phyloP scores from a whole-genome alignment of 345 rosid species.

The Barbarea vulgaris region DNA sequence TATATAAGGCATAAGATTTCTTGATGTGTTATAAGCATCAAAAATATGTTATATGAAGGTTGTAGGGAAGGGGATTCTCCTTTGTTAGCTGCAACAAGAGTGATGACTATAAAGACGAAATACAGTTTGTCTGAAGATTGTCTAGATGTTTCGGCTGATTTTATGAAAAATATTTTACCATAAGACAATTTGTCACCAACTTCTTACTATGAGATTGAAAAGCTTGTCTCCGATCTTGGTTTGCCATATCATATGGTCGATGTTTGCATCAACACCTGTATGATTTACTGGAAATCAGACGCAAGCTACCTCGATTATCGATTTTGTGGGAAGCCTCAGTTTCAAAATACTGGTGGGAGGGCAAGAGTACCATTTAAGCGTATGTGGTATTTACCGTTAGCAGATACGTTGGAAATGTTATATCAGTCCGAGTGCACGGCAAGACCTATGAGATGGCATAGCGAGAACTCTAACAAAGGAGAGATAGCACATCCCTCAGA shows the following conservation, averaged over 20 bases:
- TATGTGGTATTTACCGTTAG: not conserved
- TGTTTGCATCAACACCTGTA: not conserved
- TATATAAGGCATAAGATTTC: too few species aligned
- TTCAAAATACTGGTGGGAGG: too few species aligned
- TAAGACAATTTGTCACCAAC: too few species aligned
- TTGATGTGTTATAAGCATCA: too few species aligned
- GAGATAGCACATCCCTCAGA: not conserved
- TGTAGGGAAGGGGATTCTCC: too few species aligned
- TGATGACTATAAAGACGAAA: too few species aligned
- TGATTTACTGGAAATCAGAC: not conserved
- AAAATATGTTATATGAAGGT: too few species aligned
- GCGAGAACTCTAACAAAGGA: not conserved
- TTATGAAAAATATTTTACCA: too few species aligned
- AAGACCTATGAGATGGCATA: not conserved
- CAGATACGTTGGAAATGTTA: not conserved
- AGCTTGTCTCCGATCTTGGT: not conserved
- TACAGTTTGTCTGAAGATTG: too few species aligned
- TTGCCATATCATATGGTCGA: not conserved
- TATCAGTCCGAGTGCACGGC: not conserved
- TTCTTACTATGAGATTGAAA: not conserved
- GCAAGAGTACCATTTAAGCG: too few species aligned
- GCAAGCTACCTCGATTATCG: accelerated
- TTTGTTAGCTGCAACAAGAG: too few species aligned
- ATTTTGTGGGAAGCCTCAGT: not conserved
- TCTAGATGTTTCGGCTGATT: too few species aligned